These are phyloP conservation scores for Alliaria petiolata DNA, from an alignment of 345 rosid genomes.

Conservation along the genomic window DNA sequence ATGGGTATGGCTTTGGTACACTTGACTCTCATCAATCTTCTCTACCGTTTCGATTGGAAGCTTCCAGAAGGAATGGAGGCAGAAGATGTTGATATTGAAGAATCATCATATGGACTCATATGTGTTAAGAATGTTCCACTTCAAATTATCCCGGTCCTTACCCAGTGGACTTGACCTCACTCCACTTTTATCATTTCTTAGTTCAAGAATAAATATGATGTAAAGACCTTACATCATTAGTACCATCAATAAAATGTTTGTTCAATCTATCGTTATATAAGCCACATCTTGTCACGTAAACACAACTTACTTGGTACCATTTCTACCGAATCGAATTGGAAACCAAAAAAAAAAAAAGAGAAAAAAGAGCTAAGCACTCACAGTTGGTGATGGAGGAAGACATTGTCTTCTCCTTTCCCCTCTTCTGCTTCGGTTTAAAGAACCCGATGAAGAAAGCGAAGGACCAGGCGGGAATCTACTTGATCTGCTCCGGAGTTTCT, in stretches of 20 bases:
- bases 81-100: slow-evolving; percentile 49
- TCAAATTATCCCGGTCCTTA: slow-evolving; percentile 8
- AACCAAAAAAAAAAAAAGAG: background rate
- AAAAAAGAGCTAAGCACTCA: slow-evolving; percentile 32
- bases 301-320: slow-evolving; percentile 17
- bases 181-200: background rate
- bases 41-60: slow-evolving; percentile 46
- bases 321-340: background rate
- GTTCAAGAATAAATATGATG: too few species aligned
- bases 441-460: slow-evolving; percentile 57
- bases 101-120: slow-evolving; percentile 38
- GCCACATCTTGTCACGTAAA: background rate
- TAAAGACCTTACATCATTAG: slow-evolving; percentile 2
- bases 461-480: slow-evolving; percentile 44
- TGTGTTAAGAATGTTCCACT: slow-evolving; percentile 50
- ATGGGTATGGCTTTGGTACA: slow-evolving; percentile 37
- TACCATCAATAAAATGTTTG: slow-evolving; percentile 16
- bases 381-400: slow-evolving; percentile 57
- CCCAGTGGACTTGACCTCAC: slow-evolving; percentile 6
- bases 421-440: slow-evolving; percentile 43
- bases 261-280: background rate
- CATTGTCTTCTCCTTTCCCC: slow-evolving; percentile 60
- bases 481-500: slow-evolving; percentile 68
- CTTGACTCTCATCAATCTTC: slow-evolving; percentile 43
- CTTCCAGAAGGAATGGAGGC: slow-evolving; percentile 36